Evolutionary conservation across 2,329 filamentous ascomycete species (phyloP).

Genomic region (Tympanopsis confertula): DNA sequence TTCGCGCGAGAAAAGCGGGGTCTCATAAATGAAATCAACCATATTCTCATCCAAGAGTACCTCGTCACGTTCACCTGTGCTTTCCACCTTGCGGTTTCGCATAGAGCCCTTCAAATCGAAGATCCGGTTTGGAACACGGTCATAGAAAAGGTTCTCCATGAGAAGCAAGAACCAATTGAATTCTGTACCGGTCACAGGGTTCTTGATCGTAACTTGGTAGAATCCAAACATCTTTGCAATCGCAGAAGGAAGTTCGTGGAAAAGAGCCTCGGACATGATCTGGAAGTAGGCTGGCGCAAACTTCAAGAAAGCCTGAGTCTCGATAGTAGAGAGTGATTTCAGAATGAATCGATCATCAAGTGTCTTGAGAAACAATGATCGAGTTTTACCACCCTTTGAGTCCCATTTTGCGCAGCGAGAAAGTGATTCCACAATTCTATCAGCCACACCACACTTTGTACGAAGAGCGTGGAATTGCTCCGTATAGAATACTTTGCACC

Average conservation of each 20-base stretch:
- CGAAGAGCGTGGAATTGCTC: constrained; percentile 94
- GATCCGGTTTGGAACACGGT: constrained; percentile 75
- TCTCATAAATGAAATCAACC: constrained; percentile 98
- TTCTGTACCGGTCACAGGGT: constrained; percentile 78
- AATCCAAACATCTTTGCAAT: constrained; percentile 99
- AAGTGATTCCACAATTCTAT: constrained; percentile 87
- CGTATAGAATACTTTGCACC: constrained; percentile 97
- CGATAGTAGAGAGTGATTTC: constrained; percentile 68
- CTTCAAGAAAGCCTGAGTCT: constrained; percentile 84
- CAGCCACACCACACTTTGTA: constrained; percentile 81
- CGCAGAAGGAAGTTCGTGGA: constrained; percentile 87
- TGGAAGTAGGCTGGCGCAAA: constrained; percentile 96
- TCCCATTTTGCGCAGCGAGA: constrained; percentile 97
- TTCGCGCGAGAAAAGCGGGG: constrained; percentile 85
- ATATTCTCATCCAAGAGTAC: constrained; percentile 96
- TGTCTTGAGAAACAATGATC: constrained; percentile 93
- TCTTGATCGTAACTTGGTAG: constrained; percentile 95
- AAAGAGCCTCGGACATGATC: constrained; percentile 92
- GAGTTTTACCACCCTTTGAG: constrained; percentile 93
- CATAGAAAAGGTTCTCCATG: constrained; percentile 98
- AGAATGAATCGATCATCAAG: constrained; percentile 79
- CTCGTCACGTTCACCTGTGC: constrained; percentile 89
- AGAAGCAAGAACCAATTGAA: constrained; percentile 89
- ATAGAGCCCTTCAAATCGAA: constrained; percentile 97
- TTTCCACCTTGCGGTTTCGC: constrained; percentile 95